These are phyloP conservation scores for Remersonia thermophila DNA, from an alignment of 2,329 filamentous ascomycete species.

Conservation along the genomic window DNA sequence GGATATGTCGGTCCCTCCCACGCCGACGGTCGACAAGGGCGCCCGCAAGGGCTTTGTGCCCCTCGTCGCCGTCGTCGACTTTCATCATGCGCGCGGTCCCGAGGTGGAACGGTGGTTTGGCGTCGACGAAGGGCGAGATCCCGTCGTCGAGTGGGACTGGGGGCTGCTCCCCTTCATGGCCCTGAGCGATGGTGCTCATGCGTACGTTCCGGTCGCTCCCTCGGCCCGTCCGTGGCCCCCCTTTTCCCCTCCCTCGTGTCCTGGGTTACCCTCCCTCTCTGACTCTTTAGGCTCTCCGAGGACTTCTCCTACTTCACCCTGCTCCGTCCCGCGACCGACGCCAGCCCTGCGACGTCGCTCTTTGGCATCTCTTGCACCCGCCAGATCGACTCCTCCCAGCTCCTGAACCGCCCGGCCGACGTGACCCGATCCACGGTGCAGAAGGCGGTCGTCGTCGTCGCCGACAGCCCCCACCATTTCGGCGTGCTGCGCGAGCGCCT, in stretches of 20 bases:
- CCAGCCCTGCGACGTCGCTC: conserved; percentile 59
- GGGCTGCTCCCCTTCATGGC: conserved; percentile 86
- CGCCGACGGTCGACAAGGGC: conserved; percentile 1
- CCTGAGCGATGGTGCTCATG: conserved; percentile 86
- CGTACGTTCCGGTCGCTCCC: conserved; percentile 43
- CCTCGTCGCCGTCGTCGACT: conserved; percentile 68
- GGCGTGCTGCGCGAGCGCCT: conserved; percentile 83
- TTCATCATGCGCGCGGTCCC: conserved; percentile 76
- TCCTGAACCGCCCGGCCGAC: conserved; percentile 69
- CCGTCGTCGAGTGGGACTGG: conserved; percentile 79
- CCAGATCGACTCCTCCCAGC: conserved; percentile 68
- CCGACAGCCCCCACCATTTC: conserved; percentile 80
- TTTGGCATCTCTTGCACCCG: conserved; percentile 95
- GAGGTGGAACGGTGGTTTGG: conserved; percentile 93
- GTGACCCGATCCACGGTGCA: conserved; percentile 97
- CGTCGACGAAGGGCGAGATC: conserved; percentile 59
- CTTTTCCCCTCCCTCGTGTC: no score
- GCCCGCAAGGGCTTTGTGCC: conserved; percentile 41
- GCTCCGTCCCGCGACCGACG: conserved; percentile 45
- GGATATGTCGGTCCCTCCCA: neutral
- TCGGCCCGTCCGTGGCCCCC: no score
- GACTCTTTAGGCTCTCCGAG: conserved; percentile 55
- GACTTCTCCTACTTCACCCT: conserved; percentile 99
- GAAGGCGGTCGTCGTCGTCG: conserved; percentile 93
- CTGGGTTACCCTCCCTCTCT: no score